Conservation (phyloP, 495 filamentous ascomycete genomes). For the Usnea hakonensis region DNA sequence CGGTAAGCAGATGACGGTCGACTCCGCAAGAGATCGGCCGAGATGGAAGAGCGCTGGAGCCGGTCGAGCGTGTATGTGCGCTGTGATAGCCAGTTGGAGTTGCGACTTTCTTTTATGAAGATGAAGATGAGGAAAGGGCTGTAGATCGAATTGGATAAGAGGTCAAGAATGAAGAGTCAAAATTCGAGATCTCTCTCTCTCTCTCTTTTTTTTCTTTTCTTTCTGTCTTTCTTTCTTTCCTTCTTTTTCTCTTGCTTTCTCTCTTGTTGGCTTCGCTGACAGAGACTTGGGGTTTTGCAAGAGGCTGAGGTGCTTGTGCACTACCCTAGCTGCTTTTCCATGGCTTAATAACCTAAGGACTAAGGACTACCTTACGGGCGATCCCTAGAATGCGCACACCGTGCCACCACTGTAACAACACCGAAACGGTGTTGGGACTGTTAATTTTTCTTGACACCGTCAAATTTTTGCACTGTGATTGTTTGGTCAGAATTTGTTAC, state of each 20-base stretch:
- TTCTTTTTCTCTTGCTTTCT: neutral
- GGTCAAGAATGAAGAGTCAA: neutral
- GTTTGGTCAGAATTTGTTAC: too few species aligned
- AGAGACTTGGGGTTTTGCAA: neutral
- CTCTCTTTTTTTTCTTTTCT: too few species aligned
- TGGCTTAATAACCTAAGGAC: neutral
- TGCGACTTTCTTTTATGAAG: neutral
- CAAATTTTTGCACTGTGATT: too few species aligned
- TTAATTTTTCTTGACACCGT: too few species aligned
- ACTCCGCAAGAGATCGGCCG: conserved; percentile 1
- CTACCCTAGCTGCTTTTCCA: neutral
- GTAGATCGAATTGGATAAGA: neutral
- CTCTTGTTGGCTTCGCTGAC: neutral
- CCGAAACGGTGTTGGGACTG: too few species aligned
- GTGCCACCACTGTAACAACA: too few species aligned
- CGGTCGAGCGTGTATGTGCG: neutral
- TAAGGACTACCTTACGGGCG: neutral
- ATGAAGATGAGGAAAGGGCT: neutral
- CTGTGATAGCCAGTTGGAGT: neutral
- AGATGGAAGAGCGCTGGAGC: neutral
- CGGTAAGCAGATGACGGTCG: conserved; percentile 3
- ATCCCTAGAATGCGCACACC: too few species aligned
- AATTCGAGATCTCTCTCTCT: neutral
- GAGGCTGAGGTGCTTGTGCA: neutral
- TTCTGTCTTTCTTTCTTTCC: neutral